Evolutionary conservation across 345 rosid genomes (phyloP).

Genomic region (Brassica cretica): DNA sequence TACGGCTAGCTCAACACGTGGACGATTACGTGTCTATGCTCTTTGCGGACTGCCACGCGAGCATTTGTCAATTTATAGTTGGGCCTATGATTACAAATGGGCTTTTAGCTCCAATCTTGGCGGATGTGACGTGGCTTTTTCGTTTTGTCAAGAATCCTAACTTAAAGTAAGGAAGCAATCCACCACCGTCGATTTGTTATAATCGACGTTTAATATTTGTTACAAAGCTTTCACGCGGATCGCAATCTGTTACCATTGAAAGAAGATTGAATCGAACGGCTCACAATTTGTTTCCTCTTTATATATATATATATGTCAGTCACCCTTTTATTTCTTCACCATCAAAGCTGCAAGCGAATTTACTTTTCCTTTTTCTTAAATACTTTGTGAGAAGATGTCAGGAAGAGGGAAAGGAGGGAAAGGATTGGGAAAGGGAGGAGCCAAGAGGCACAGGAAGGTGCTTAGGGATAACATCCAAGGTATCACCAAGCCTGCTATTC

Average conservation of each 20-base stretch:
- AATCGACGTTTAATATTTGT: not conserved
- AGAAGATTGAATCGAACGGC: not conserved
- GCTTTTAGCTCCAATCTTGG: not conserved
- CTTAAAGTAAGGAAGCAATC: not conserved
- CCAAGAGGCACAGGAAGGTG: conserved; percentile 6
- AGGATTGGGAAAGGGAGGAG: conserved; percentile 9
- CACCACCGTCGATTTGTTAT: not conserved
- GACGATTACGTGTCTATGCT: not conserved
- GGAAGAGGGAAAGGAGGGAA: conserved; percentile 1
- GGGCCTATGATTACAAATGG: not conserved
- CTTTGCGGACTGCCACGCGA: conserved; percentile 13
- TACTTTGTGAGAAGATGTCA: not conserved
- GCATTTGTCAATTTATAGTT: not conserved
- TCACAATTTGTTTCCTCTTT: not conserved
- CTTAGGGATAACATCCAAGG: conserved; percentile 1
- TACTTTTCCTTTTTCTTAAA: not conserved
- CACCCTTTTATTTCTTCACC: not conserved
- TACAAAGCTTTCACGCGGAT: not conserved
- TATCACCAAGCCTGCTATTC: conserved; percentile 6
- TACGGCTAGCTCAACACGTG: conserved; percentile 32
- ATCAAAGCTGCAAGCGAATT: not conserved
- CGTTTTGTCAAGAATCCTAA: not conserved
- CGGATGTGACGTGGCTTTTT: not conserved
- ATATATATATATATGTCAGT: not conserved
- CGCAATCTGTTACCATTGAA: not conserved